Percentiles rank a stretch among this genome's conserved stretches.
phyloP scores from a whole-genome alignment of 192 early-diverging fungal species.

The Gaertneriomyces semiglobifer region DNA sequence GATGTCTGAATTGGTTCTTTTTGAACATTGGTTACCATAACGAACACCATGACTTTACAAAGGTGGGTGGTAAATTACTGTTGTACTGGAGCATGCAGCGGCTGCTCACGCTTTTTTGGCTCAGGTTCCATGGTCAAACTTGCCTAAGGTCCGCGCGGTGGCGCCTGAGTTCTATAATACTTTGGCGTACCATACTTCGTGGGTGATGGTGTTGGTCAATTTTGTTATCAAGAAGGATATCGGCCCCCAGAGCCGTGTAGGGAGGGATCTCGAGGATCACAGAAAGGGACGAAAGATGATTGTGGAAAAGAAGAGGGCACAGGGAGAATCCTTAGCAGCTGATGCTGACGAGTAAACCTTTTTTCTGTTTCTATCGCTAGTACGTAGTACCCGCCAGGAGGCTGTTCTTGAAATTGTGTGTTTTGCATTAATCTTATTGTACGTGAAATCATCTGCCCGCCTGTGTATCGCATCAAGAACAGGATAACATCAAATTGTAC shows the following conservation, averaged over 20 bases:
- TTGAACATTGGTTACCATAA: conserved; percentile 98
- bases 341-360: conserved; percentile 5
- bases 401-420: too few species aligned
- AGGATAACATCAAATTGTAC: too few species aligned
- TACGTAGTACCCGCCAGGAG: too few species aligned
- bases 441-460: too few species aligned
- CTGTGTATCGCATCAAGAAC: too few species aligned
- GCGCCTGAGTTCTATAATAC: conserved; percentile 90
- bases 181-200: conserved; percentile 78
- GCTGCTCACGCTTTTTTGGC: conserved; percentile 4
- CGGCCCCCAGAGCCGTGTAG: conserved; percentile 80
- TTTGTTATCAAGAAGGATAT: conserved; percentile 69
- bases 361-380: too few species aligned
- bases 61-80: conserved; percentile 13
- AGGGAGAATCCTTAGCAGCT: not conserved
- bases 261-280: conserved; percentile 67
- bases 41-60: conserved; percentile 97
- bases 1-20: conserved; percentile 76
- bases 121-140: conserved; percentile 79
- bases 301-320: conserved; percentile 17
- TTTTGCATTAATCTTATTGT: too few species aligned
- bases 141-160: conserved; percentile 72
- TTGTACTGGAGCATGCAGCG: not conserved
- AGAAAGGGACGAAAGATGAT: conserved; percentile 69
- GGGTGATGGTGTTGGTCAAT: conserved; percentile 77